Base-by-base conservation (phyloP, 2,329 filamentous ascomycete genomes). In the Aspergillus sp. region DNA sequence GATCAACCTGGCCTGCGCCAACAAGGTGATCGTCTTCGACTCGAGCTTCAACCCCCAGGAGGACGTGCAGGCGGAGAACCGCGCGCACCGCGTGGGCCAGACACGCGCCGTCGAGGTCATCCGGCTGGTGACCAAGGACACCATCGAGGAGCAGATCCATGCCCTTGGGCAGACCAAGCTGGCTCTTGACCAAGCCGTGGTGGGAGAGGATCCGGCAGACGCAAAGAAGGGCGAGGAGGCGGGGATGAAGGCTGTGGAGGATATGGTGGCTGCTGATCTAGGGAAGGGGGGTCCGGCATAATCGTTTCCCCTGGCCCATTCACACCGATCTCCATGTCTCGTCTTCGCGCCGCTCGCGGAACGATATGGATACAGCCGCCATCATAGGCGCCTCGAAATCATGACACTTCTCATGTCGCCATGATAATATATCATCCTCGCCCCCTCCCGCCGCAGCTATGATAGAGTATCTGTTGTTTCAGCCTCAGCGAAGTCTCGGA, bases 1-100 rank as follows among this genome's bases (percentile, higher is more conserved):
- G 25, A 93, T 98, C 65, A 98, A 98, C 59, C 65, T 98, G 34
- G 91, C 89, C 5, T 84, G 82, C 22, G 91, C 91, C 4, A 96
- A 96, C 67, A 96, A 95, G 62, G 89, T 98, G 47, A 77, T 98
- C 60, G 91, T 98, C 51, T 95, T 96, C 56, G 91, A 98, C 60
- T 82, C 83, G 42, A 85, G 80, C n/a, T 94, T 95, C 64, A 98
- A 98, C 48, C 91, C 91, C 0, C 91, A 98, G 55, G 89, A 96
- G 47, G 91, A 98, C 53, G 79, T 94, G n/a, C 91, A 98, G 58
- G 91, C 91, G 0, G 91, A 96, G 67, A 96, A 98, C 57, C 80
- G 91, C 12, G 91, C 91, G 0, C 91, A 98, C 61, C 81, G 91
- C 10, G 84, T 98, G 6, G 91, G 91, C 0, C 91, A 98, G 66